Evolutionary conservation across 73 alveolate species (phyloP), one percentile per base, ranked within the genome.

Genomic region (Symbiodinium pilosum): DNA sequence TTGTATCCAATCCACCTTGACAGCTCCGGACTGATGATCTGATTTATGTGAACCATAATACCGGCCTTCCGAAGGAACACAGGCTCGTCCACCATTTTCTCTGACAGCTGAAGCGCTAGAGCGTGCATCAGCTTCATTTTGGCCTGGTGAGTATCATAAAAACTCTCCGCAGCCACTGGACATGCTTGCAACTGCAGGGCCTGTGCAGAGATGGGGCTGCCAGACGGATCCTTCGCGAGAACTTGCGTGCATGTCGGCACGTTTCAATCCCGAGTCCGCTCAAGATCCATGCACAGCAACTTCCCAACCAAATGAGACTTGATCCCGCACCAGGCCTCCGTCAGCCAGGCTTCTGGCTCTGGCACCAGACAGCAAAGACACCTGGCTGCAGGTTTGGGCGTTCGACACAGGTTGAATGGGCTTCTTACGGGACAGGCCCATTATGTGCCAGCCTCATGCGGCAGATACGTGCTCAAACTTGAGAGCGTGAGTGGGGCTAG

Each of bases 41-140:
- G 85, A 21, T 30, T 14, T 28, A 30, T 21, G 85, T 30, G 43
- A 3, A 21, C 24, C 0, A 36, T 71, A 30, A 24, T n/a, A 16
- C 93, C 26, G 36, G 21, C 97, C 97, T 91, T 91, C 81, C 88
- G 77, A 28, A n/a, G 97, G 88, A 91, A 71, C 81, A 91, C 54
- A n/a, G 52, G 52, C 97, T 91, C 97, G 16, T 91, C 97, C 56
- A 68, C 32, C 21, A 77, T 20, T 51, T 68, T 88, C 47, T 69
- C 77, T 1, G 87, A 41, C 40, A 68, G 77, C 87, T 91, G 97
- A 9, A 68, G 88, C 24, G 97, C 88, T 11, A 91, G 81, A 24
- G 97, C 88, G 44, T 71, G 84, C 97, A 91, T 91, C 81, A 91
- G 87, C 47, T 91, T 71, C 88, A 91, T 91, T 56, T 91, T 91